Evolutionary conservation across 805 yeast species (phyloP), one percentile per base, ranked within the genome.

Genomic region (Spencermartinsiella europaea): DNA sequence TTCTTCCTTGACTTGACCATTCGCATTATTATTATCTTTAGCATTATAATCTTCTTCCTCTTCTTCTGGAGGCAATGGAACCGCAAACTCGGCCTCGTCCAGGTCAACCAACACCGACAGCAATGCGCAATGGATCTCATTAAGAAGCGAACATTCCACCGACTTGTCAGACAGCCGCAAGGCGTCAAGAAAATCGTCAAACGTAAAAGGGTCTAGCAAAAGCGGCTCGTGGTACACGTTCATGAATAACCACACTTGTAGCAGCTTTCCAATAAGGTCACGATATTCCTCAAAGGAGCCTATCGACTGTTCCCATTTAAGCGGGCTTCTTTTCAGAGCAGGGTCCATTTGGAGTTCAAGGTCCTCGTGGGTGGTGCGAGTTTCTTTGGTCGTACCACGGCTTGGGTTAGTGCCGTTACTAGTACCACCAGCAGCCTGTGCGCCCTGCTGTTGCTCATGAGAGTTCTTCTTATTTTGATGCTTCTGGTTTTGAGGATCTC

Each of bases 241-340:
- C 22, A 86, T 63, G 57, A 87, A 88, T 1, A 77, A 69, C 95
- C 95, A 88, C 2, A 75, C 62, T 56, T 85, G 90, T 20, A 88
- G 50, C 20, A 64, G 43, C 10, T 49, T 37, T 16, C 67, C 60
- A 5, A 61, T 49, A n/a, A 51, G 42, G 22, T 37, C n/a, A 5
- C 33, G 37, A 5, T 47, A 34, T 3, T 50, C 54, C 4, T 38
- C 22, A 4, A 33, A 38, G n/a, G n/a, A n/a, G 16, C 48, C 36
- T 3, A 39, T 8, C 8, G 35, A 14, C 5, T 49, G 48, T n/a
- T 34, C 16, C 34, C 48, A 38, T 10, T 22, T 38, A 3, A 53
- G 48, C 39, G 46, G 49, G 22, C 22, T 50, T 17, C 39, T 39
- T 21, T 25, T 17, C 25, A 37, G 27, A 8, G 34, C 40, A 39